Evolutionary conservation across 208 protist genomes (phyloP).

Genomic region (Angomonas ambiguus): DNA sequence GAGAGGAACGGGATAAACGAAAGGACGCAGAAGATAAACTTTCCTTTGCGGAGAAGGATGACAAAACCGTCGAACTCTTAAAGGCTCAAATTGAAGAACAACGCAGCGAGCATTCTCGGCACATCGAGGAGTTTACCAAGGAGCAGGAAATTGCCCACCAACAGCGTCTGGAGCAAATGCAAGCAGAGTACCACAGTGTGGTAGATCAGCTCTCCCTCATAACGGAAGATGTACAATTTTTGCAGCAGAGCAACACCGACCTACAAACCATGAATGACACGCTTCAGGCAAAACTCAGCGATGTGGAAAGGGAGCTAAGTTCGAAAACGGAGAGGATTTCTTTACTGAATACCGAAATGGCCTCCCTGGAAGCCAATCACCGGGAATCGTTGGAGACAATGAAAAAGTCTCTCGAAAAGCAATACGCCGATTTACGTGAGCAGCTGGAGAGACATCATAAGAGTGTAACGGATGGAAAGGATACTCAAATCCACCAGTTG

Average conservation of each 20-base stretch:
- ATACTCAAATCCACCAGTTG: constrained; percentile 20
- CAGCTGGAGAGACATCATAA: constrained; percentile 52
- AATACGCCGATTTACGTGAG: constrained; percentile 13
- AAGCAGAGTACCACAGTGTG: constrained; percentile 17
- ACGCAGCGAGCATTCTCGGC: constrained; percentile 40
- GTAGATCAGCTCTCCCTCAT: constrained; percentile 4
- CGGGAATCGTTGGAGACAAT: neutral
- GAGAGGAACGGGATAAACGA: constrained; percentile 49
- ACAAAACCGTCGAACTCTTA: constrained; percentile 31
- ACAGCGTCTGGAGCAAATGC: constrained; percentile 27
- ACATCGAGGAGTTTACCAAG: constrained; percentile 48
- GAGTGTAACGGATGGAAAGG: neutral
- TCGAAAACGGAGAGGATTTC: neutral
- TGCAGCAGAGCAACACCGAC: neutral
- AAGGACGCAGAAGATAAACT: constrained; percentile 25
- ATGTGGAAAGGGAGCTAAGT: neutral
- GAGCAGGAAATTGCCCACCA: constrained; percentile 56
- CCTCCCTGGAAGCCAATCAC: neutral
- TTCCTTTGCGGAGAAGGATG: constrained; percentile 34
- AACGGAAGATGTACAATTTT: neutral
- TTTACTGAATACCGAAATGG: neutral
- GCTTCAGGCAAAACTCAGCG: neutral
- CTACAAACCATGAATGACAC: neutral
- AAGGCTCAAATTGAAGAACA: constrained; percentile 60
- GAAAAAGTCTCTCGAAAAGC: constrained; percentile 13